Conservation (phyloP, 2,329 filamentous ascomycete genomes). For the Corinectria fuckeliana region DNA sequence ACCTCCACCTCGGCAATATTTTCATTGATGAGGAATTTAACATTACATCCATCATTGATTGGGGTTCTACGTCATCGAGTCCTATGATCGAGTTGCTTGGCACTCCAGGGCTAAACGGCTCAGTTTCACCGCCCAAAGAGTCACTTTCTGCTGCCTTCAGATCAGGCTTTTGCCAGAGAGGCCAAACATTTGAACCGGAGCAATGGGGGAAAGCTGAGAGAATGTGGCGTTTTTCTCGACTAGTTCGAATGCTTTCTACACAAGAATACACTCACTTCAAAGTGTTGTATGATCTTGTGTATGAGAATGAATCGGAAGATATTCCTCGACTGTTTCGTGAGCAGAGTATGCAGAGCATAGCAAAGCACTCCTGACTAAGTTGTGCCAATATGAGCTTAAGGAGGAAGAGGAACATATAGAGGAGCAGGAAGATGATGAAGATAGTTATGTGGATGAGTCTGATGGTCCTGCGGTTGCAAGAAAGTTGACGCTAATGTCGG, state of each 20-base stretch:
- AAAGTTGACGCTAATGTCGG: constrained; percentile 4
- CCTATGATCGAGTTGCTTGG: constrained; percentile 25
- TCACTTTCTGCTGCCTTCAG: constrained; percentile 16
- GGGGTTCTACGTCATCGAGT: constrained; percentile 28
- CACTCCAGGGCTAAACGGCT: constrained; percentile 9
- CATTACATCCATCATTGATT: constrained; percentile 36
- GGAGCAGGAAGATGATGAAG: neutral
- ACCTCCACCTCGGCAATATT: constrained; percentile 36
- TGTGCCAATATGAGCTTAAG: constrained; percentile 20
- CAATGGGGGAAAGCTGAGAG: constrained; percentile 18
- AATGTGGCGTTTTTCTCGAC: constrained; percentile 28
- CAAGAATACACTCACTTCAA: constrained; percentile 27
- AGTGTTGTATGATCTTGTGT: constrained; percentile 23
- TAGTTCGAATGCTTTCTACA: constrained; percentile 28
- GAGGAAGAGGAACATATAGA: neutral
- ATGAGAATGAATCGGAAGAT: constrained; percentile 3
- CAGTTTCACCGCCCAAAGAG: neutral
- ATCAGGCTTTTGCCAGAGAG: constrained; percentile 11
- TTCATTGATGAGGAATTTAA: constrained; percentile 36
- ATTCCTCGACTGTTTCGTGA: constrained; percentile 20
- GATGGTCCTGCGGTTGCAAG: constrained; percentile 1
- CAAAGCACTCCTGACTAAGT: constrained; percentile 9
- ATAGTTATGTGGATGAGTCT: neutral
- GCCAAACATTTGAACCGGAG: neutral
- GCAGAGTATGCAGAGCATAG: constrained; percentile 6